Percentiles rank a stretch among this genome's conserved stretches.
These are phyloP conservation scores for Sphagnum magellanicum DNA, from an alignment of 228 moss, liverwort and hornwort genomes.

Conservation along the genomic window DNA sequence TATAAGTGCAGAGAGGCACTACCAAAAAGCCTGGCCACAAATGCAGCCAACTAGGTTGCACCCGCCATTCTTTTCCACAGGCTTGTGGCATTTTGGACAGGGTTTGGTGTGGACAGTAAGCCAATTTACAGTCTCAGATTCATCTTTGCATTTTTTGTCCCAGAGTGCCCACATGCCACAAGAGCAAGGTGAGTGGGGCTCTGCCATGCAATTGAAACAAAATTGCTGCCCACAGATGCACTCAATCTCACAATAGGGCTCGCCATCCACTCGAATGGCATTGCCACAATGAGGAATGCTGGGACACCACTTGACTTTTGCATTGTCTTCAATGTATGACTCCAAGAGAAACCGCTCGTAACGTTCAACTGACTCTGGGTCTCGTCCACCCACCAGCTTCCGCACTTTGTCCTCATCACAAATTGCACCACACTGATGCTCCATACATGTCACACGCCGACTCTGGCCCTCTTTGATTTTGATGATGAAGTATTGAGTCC, in stretches of 20 bases:
- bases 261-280: conserved; percentile 94
- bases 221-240: conserved; percentile 94
- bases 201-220: conserved; percentile 96
- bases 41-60: conserved; percentile 96
- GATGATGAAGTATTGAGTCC: conserved; percentile 90
- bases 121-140: conserved; percentile 99
- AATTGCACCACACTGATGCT: conserved; percentile 87
- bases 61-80: conserved; percentile 97
- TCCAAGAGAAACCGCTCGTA: conserved; percentile 95
- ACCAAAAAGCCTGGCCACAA: conserved; percentile 99
- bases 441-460: conserved; percentile 94
- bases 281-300: conserved; percentile 97
- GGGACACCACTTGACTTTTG: conserved; percentile 99
- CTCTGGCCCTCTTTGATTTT: conserved; percentile 99
- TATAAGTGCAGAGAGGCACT: conserved; percentile 4
- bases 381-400: conserved; percentile 65
- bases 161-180: conserved; percentile 97
- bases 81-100: conserved; percentile 97
- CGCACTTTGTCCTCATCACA: conserved; percentile 99
- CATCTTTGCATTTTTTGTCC: conserved; percentile 99
- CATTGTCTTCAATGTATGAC: conserved; percentile 98
- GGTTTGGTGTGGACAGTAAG: conserved; percentile 95
- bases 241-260: conserved; percentile 95
- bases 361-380: conserved; percentile 84
- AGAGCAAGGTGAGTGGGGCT: conserved; percentile 98